Percentiles rank a stretch among this genome's conserved stretches.
Evolutionary conservation across 768 basidiomycete genomes (phyloP).

Genomic region (Russula vinacea): DNA sequence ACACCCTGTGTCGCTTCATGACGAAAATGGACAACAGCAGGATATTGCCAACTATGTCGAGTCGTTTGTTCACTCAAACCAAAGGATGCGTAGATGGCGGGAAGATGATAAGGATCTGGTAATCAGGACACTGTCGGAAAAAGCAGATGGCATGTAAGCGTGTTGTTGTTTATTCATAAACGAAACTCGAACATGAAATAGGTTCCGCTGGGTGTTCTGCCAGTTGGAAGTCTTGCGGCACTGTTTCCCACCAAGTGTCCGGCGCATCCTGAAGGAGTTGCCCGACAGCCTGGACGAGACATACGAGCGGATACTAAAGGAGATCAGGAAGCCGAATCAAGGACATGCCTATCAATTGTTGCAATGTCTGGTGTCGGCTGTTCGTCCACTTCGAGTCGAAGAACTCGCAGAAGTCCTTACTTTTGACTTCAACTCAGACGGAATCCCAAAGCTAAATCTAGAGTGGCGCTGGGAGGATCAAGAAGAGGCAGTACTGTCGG

Average conservation of each 20-base stretch:
- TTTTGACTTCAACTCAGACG: not conserved
- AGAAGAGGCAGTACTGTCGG: not conserved
- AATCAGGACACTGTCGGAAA: slow-evolving; percentile 1
- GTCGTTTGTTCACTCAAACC: slow-evolving; percentile 7
- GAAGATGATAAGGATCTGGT: slow-evolving; percentile 1
- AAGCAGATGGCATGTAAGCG: slow-evolving; percentile 12
- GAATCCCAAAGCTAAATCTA: not conserved
- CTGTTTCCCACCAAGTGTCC: not conserved
- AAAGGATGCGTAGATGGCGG: slow-evolving; percentile 5
- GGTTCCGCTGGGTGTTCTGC: slow-evolving; percentile 1
- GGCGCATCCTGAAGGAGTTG: not conserved
- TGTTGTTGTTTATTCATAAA: not conserved
- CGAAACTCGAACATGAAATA: not conserved
- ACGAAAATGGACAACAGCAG: slow-evolving; percentile 8
- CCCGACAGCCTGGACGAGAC: slow-evolving; percentile 6
- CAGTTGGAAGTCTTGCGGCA: not conserved
- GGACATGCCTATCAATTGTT: slow-evolving; percentile 1
- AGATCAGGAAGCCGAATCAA: slow-evolving; percentile 1
- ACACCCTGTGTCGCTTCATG: not conserved
- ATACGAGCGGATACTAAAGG: not conserved
- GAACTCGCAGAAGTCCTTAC: slow-evolving; percentile 3
- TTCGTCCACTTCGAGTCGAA: slow-evolving; percentile 4
- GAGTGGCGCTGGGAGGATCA: not conserved
- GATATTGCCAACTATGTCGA: slow-evolving; percentile 8
- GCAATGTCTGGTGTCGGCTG: not conserved